These are phyloP conservation scores for Marasmius fiardii DNA, from an alignment of 1,284 basidiomycete genomes.

Conservation along the genomic window DNA sequence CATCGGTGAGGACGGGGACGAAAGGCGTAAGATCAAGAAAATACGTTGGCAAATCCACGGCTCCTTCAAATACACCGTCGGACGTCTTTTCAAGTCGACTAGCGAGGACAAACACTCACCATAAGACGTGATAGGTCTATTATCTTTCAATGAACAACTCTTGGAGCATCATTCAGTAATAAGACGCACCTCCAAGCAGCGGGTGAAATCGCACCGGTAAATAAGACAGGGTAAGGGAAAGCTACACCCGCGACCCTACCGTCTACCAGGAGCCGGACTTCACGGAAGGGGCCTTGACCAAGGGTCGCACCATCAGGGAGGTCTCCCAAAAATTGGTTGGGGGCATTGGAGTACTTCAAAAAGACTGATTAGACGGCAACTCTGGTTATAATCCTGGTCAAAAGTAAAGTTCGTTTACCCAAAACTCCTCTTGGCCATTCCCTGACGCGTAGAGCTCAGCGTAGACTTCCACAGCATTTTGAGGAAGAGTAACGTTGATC, in stretches of 20 bases:
- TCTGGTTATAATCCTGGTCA: not conserved
- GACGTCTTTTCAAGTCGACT: not conserved
- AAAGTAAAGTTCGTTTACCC: slow-evolving; percentile 42
- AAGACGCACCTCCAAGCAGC: slow-evolving; percentile 58
- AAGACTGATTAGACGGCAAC: slow-evolving; percentile 6
- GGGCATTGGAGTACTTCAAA: slow-evolving; percentile 65
- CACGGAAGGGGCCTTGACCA: slow-evolving; percentile 64
- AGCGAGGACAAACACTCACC: slow-evolving; percentile 23
- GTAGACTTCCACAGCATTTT: slow-evolving; percentile 63
- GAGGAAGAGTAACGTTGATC: slow-evolving; percentile 68
- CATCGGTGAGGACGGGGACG: slow-evolving; percentile 68
- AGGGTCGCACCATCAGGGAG: slow-evolving; percentile 42
- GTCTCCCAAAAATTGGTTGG: slow-evolving; percentile 54
- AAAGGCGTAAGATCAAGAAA: slow-evolving; percentile 79
- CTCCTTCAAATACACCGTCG: slow-evolving; percentile 28
- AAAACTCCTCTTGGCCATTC: slow-evolving; percentile 74
- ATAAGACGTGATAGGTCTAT: slow-evolving; percentile 41
- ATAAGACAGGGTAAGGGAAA: slow-evolving; percentile 11
- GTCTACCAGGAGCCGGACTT: slow-evolving; percentile 74
- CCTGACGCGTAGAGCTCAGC: slow-evolving; percentile 75
- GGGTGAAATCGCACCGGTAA: slow-evolving; percentile 51
- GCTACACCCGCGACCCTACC: slow-evolving; percentile 70
- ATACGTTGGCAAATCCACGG: slow-evolving; percentile 76
- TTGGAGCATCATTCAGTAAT: not conserved
- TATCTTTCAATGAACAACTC: not conserved